Base-by-base conservation (phyloP, 768 basidiomycete species). In the Termitomyces sp. region DNA sequence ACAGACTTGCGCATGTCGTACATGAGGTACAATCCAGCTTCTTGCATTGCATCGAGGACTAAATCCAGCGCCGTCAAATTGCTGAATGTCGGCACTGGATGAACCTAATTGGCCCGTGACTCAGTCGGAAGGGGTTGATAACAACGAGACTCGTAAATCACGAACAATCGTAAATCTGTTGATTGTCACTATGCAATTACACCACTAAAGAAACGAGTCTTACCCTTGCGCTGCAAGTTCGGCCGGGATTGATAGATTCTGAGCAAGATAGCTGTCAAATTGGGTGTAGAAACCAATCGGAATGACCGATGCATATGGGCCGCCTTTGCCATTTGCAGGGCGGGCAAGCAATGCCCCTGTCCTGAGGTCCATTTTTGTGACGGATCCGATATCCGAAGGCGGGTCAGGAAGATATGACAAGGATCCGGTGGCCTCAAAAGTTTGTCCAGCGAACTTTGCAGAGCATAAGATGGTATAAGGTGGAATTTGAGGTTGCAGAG, bases 271-370 rank as follows among this genome's bases (percentile, higher is more conserved):
- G 16, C 69, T 67, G 41, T 78, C 81, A 48, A 87, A 86, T 5
- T 76, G 68, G 0, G 88, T 83, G 62, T 90, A 92, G 69, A 88
- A 92, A 0, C 90, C 90, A 46, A 89, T 79, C 0, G 91, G 88
- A 56, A 92, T 79, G 1, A 88, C 75, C 0, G 82, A 79, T 24
- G 79, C 75, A 60, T 79, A 85, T 7, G 70, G 60, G 12, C 81
- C 79, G 9, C 74, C 75, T 45, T 70, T 66, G n/a, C 84, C 83
- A 46, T 75, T 75, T 0, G 80, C 76, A 8, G 80, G 81, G 47
- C 77, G 70, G 1, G 81, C 83, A 39, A 84, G 64, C 41, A 86
- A 58, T 0, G 78, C 82, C 3, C 85, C 84, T 5, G 82, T 85
- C 34, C 83, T 75, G 50, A 80, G 69, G 65, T 85, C 84, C 77